Percentiles rank a stretch among this genome's conserved stretches.
phyloP scores from a whole-genome alignment of 2,329 filamentous ascomycete genomes.

The Nannizzia gypsea region DNA sequence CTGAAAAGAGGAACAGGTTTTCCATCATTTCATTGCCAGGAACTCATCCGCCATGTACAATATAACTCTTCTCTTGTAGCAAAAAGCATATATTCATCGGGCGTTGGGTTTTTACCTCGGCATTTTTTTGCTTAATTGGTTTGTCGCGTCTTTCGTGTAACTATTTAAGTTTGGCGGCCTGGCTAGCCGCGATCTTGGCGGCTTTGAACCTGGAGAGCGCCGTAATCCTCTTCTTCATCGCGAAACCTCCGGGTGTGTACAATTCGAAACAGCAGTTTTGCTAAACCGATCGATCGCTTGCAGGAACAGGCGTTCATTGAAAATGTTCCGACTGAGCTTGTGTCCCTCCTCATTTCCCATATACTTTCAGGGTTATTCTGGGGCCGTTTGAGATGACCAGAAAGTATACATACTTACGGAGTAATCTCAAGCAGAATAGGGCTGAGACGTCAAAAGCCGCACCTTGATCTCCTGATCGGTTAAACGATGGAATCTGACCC shows the following conservation, averaged over 20 bases:
- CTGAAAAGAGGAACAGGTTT: neutral
- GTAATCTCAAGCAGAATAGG: neutral
- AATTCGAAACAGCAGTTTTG: neutral
- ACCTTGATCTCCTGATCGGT: no score
- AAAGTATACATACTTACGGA: no score
- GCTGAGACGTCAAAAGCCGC: neutral
- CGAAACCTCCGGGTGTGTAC: neutral
- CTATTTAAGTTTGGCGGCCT: no score
- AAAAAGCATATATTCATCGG: neutral
- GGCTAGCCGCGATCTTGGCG: neutral
- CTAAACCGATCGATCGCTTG: neutral
- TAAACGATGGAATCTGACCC: neutral
- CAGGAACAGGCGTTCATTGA: neutral
- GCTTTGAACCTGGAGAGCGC: neutral
- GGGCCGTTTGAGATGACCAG: neutral
- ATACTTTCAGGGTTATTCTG: neutral
- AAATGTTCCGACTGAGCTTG: neutral
- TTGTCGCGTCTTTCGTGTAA: neutral
- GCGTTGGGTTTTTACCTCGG: neutral
- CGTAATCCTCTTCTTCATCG: neutral
- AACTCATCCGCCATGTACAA: neutral
- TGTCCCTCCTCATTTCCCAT: neutral
- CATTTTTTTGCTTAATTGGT: neutral
- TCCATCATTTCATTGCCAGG: neutral
- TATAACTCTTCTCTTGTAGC: neutral